Evolutionary conservation across 2,329 filamentous ascomycete species (phyloP), one percentile per base, ranked within the genome.

Genomic region (Didymella pinodella): DNA sequence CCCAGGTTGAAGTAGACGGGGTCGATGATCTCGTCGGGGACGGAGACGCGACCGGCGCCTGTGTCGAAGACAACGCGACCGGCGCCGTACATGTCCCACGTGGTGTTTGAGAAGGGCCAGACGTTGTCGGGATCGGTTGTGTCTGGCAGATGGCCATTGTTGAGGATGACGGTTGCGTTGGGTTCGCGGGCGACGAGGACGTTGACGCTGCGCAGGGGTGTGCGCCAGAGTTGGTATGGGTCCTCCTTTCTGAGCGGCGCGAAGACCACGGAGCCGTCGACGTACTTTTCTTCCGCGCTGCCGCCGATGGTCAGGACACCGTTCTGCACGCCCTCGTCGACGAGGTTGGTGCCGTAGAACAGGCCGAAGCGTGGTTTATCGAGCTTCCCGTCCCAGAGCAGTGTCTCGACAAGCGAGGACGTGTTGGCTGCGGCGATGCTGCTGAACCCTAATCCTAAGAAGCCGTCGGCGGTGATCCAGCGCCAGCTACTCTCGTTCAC

Each of bases 251-350:
- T 16, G 32, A 67, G 48, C 7, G 65, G 65, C 3, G 57, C 40
- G 48, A 55, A 68, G 55, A 85, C 85, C 52, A 89, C 85, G 63
- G 86, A 84, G 66, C 86, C 87, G 64, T 89, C 87, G 62, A 82
- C 81, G 70, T 89, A 89, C 65, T 81, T 69, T 36, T 85, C 88
- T 61, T 82, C 74, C 71, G 88, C 44, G 56, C 61, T 62, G 29
- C 50, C 57, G 25, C 65, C 65, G 38, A 68, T 49, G 5, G 64
- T 68, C 16, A 68, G 38, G 16, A 62, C 48, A 25, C 65, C 65
- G 48, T 68, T 55, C n/a, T 61, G 60, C 2, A 34, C 32, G 0
- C 57, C 64, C 3, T 36, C 20, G 40, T 63, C 48, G 5, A 12
- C 5, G 8, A 62, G 40, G 31, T 65, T 60, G 28, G 50, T 64